Evolutionary conservation across 805 yeast species (phyloP).

Genomic region (Saccharomyces eubayanus): DNA sequence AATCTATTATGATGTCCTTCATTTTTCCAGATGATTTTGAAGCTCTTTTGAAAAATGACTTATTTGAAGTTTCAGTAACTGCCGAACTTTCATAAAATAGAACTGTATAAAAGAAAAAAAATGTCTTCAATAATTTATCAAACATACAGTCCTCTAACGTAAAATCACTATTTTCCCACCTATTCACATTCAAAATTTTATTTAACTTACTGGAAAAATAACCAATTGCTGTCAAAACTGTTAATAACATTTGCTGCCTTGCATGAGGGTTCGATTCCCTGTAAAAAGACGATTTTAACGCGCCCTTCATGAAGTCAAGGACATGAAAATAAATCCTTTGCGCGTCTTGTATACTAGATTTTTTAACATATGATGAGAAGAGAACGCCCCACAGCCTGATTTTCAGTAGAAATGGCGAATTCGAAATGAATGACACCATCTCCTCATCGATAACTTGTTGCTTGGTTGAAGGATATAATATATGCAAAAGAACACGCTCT

Average conservation of each 20-base stretch:
- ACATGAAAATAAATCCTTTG: slow-evolving; percentile 46
- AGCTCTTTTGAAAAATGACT: slow-evolving; percentile 39
- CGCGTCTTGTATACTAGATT: slow-evolving; percentile 29
- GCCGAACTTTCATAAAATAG: slow-evolving; percentile 47
- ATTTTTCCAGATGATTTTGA: slow-evolving; percentile 37
- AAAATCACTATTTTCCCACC: slow-evolving; percentile 30
- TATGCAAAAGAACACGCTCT: slow-evolving; percentile 37
- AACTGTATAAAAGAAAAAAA: slow-evolving; percentile 41
- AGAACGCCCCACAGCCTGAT: slow-evolving; percentile 70
- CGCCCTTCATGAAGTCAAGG: slow-evolving; percentile 37
- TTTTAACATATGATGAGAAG: slow-evolving; percentile 43
- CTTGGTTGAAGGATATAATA: slow-evolving; percentile 16
- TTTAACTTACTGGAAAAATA: slow-evolving; percentile 38
- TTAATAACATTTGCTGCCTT: slow-evolving; percentile 39
- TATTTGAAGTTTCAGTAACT: slow-evolving; percentile 30
- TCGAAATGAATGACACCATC: slow-evolving; percentile 51
- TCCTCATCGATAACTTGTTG: slow-evolving; percentile 37
- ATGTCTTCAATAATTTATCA: slow-evolving; percentile 24
- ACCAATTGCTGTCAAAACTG: slow-evolving; percentile 46
- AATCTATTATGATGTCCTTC: slow-evolving; percentile 38
- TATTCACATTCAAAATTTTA: slow-evolving; percentile 16
- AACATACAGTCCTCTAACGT: slow-evolving; percentile 3
- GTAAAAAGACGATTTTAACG: slow-evolving; percentile 27
- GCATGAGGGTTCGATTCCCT: slow-evolving; percentile 20
- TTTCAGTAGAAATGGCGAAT: slow-evolving; percentile 57